These are phyloP conservation scores for Litsea cubeba DNA, from an alignment of 164 flowering plant genomes.

Conservation along the genomic window DNA sequence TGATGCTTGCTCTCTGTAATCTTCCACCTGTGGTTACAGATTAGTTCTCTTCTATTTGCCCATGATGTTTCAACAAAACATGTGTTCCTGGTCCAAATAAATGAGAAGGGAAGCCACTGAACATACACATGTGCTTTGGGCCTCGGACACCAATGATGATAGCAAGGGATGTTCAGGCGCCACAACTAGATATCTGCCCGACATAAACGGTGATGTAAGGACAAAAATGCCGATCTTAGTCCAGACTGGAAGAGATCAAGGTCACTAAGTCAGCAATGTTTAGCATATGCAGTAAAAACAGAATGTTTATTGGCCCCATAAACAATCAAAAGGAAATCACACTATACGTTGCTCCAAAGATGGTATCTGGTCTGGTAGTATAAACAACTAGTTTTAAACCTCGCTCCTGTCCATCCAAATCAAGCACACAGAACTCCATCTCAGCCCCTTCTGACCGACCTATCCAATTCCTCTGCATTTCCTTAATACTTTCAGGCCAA, in stretches of 20 bases:
- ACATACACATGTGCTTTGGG: constrained; percentile 62
- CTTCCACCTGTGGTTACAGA: constrained; percentile 67
- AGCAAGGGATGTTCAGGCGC: constrained; percentile 86
- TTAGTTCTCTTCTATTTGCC: constrained; percentile 16
- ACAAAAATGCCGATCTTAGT: constrained; percentile 2
- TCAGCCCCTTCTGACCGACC: constrained; percentile 98
- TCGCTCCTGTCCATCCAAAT: constrained; percentile 47
- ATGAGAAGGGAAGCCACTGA: constrained; percentile 10
- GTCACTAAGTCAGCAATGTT: neutral
- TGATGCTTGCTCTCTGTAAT: constrained; percentile 71
- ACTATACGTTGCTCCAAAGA: constrained; percentile 92
- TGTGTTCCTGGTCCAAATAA: neutral
- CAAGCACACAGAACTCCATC: constrained; percentile 60
- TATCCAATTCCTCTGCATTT: constrained; percentile 98
- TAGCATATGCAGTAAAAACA: neutral
- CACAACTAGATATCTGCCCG: constrained; percentile 78
- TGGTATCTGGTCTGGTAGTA: constrained; percentile 95
- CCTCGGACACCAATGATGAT: constrained; percentile 48
- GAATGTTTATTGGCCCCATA: constrained; percentile 6
- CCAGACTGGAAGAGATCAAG: neutral
- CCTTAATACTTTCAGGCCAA: constrained; percentile 98
- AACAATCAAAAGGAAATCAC: constrained; percentile 4
- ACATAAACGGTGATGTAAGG: constrained; percentile 6
- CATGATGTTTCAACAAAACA: neutral
- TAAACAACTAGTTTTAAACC: constrained; percentile 60